Percentiles rank a stretch among this genome's conserved stretches.
phyloP scores from a whole-genome alignment of 1,284 basidiomycete genomes.

The Anthracocystis panici-leucophaei region DNA sequence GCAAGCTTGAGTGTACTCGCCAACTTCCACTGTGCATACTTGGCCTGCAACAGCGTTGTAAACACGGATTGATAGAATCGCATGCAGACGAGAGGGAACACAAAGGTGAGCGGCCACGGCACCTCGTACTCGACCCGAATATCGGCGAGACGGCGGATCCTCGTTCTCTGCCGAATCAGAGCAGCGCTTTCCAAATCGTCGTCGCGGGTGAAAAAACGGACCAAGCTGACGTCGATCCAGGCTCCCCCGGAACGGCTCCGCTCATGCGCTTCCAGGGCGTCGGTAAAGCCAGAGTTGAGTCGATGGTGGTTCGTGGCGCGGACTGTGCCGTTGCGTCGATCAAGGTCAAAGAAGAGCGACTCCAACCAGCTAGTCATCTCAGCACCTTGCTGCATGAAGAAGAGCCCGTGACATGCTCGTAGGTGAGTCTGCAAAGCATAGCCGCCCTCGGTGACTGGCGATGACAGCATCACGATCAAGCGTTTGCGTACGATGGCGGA shows the following conservation, averaged over 20 bases:
- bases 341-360: slow-evolving; percentile 35
- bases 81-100: slow-evolving; percentile 30
- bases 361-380: slow-evolving; percentile 46
- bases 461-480: slow-evolving; percentile 33
- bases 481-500: slow-evolving; percentile 44
- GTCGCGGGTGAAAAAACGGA: slow-evolving; percentile 24
- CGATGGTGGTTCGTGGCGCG: slow-evolving; percentile 26
- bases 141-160: slow-evolving; percentile 33
- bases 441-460: slow-evolving; percentile 31
- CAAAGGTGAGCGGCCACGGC: slow-evolving; percentile 46
- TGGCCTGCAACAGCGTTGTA: slow-evolving; percentile 37
- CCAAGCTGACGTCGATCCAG: slow-evolving; percentile 46
- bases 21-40: slow-evolving; percentile 36
- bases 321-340: slow-evolving; percentile 19
- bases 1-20: slow-evolving; percentile 30
- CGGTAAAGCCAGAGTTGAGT: slow-evolving; percentile 37
- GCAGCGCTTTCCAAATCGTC: slow-evolving; percentile 22
- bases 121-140: slow-evolving; percentile 43
- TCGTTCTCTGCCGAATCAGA: slow-evolving; percentile 16
- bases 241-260: not conserved
- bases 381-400: slow-evolving; percentile 45
- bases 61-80: slow-evolving; percentile 41
- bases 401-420: slow-evolving; percentile 38
- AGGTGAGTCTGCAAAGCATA: slow-evolving; percentile 40
- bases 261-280: slow-evolving; percentile 27